Conservation (phyloP, 441 rosid species). For the Gossypium gossypioides region DNA sequence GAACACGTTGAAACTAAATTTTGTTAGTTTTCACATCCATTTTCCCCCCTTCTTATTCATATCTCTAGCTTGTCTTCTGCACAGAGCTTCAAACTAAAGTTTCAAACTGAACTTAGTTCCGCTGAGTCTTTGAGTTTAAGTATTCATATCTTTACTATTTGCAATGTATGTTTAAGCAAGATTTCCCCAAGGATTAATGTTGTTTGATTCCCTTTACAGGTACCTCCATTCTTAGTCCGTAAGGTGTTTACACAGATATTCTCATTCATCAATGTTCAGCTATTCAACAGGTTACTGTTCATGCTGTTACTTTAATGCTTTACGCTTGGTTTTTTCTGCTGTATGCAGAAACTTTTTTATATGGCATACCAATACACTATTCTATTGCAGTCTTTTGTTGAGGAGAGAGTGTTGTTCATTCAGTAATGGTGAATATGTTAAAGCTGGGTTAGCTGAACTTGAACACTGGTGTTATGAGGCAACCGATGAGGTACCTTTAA, state of each 20-base stretch:
- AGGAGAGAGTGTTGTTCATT: conserved; percentile 97
- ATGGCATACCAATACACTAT: neutral
- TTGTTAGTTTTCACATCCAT: conserved; percentile 34
- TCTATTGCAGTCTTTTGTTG: conserved; percentile 54
- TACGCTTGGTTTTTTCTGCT: neutral
- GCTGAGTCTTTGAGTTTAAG: neutral
- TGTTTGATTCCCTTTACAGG: conserved; percentile 9
- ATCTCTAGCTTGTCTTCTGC: neutral
- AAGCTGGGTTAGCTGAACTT: conserved; percentile 89
- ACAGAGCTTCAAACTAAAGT: neutral
- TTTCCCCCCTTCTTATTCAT: neutral
- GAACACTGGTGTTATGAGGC: conserved; percentile 96
- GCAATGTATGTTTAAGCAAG: neutral
- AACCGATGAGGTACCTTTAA: conserved; percentile 73
- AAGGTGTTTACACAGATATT: conserved; percentile 19
- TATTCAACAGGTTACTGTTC: conserved; percentile 20
- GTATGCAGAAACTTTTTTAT: neutral
- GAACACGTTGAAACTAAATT: conserved; percentile 67
- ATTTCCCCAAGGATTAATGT: neutral
- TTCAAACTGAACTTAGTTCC: neutral
- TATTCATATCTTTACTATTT: neutral
- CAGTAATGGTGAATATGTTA: conserved; percentile 95
- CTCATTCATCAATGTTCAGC: conserved; percentile 20
- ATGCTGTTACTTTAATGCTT: neutral
- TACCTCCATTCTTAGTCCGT: conserved; percentile 17